Evolutionary conservation across 2,329 filamentous ascomycete species (phyloP).

Genomic region (Fusarium pseudocircinatum): DNA sequence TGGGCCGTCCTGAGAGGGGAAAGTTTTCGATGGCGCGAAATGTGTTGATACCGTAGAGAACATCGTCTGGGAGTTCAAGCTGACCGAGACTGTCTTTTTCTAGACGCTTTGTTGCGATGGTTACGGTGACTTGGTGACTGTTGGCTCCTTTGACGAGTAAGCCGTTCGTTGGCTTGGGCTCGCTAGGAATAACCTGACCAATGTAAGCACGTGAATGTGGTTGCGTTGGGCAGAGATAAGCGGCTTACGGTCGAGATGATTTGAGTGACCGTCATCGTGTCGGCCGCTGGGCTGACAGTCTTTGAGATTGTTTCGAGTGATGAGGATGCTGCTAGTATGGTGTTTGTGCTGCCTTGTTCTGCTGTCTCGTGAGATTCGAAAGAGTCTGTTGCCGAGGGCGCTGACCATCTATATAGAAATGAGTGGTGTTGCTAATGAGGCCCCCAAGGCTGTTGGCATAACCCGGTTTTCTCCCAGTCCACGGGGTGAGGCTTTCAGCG

Average conservation of each 20-base stretch:
- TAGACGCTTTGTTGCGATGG: neutral
- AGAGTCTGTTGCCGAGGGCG: neutral
- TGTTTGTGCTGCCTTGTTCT: neutral
- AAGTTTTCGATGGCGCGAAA: slow-evolving; percentile 7
- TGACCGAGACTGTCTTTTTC: slow-evolving; percentile 5
- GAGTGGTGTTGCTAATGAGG: neutral
- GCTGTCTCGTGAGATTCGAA: neutral
- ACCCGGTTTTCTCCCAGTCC: neutral
- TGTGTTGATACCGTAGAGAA: slow-evolving; percentile 5
- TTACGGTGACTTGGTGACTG: neutral
- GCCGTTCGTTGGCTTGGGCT: neutral
- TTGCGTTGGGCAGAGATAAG: no score
- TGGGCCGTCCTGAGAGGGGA: neutral
- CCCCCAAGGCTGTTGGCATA: neutral
- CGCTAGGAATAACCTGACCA: neutral
- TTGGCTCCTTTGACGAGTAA: neutral
- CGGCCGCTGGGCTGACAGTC: neutral
- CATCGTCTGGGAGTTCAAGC: neutral
- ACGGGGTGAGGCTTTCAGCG: neutral
- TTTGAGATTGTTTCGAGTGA: neutral
- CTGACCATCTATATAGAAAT: neutral
- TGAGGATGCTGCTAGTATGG: neutral
- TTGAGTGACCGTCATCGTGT: slow-evolving; percentile 1
- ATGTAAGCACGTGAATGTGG: neutral
- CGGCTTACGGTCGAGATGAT: neutral